Conservation (phyloP, 208 protist species). For the Acanthamoeba castellanii region DNA sequence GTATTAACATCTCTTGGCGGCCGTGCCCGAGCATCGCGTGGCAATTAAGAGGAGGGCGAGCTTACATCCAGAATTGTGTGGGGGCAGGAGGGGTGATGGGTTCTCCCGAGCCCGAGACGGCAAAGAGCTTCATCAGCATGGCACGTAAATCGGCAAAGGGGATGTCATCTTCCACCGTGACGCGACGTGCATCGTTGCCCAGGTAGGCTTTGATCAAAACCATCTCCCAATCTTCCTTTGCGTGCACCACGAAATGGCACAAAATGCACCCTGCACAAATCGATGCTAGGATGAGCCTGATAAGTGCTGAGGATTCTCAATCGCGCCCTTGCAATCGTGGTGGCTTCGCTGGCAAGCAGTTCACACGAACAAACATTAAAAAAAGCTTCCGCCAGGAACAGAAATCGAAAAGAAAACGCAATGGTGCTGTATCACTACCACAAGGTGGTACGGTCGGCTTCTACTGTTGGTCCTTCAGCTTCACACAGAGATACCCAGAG, state of each 20-base stretch:
- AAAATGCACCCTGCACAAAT: too few species aligned
- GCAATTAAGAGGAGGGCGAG: neutral
- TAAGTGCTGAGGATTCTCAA: too few species aligned
- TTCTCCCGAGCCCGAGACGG: neutral
- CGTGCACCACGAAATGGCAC: neutral
- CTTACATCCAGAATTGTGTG: slow-evolving; percentile 28
- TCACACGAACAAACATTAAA: too few species aligned
- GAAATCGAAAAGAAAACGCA: too few species aligned
- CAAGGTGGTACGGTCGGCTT: too few species aligned
- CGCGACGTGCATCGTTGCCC: slow-evolving; percentile 52
- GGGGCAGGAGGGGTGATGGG: neutral
- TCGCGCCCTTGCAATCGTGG: too few species aligned
- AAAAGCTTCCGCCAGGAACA: too few species aligned
- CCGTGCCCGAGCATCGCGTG: neutral
- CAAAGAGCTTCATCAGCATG: neutral
- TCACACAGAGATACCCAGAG: neutral
- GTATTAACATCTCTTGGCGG: neutral
- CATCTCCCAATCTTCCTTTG: neutral
- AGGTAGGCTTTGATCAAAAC: slow-evolving; percentile 45
- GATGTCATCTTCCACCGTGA: slow-evolving; percentile 22
- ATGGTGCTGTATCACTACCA: too few species aligned
- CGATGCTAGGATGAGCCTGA: too few species aligned
- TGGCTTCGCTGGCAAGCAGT: too few species aligned
- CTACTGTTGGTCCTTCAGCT: neutral
- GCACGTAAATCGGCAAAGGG: slow-evolving; percentile 20